These are phyloP conservation scores for Pseudozyma sp. DNA, from an alignment of 1,284 basidiomycete genomes.

Conservation along the genomic window DNA sequence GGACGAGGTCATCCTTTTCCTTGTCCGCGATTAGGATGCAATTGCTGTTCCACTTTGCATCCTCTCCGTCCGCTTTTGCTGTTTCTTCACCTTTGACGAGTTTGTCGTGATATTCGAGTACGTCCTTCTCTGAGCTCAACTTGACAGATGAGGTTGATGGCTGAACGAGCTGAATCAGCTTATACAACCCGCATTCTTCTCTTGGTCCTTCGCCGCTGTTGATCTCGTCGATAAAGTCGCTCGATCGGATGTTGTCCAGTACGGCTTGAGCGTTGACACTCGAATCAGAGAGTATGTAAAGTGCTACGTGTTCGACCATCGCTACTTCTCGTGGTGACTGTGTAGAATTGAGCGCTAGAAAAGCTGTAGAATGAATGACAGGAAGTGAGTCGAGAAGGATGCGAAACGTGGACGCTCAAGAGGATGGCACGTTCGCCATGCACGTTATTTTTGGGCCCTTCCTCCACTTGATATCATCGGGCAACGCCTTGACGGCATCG, in stretches of 20 bases:
- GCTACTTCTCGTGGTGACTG: neutral
- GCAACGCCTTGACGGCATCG: too few species aligned
- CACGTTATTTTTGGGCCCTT: too few species aligned
- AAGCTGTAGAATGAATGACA: neutral
- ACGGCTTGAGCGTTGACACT: conserved; percentile 20
- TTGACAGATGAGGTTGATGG: conserved; percentile 13
- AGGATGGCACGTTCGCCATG: too few species aligned
- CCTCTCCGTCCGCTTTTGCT: conserved; percentile 16
- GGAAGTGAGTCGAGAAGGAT: conserved; percentile 1
- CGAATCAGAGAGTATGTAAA: conserved; percentile 42
- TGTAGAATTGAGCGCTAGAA: neutral
- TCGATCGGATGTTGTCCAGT: conserved; percentile 47
- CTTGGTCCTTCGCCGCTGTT: conserved; percentile 53
- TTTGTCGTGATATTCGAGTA: conserved; percentile 29
- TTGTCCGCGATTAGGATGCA: conserved; percentile 43
- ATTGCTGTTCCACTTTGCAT: conserved; percentile 28
- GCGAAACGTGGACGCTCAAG: too few species aligned
- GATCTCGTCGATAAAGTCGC: conserved; percentile 57
- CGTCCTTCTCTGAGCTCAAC: conserved; percentile 19
- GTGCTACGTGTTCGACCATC: conserved; percentile 46
- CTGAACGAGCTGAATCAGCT: conserved; percentile 42
- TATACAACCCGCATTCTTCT: conserved; percentile 52
- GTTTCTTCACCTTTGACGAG: conserved; percentile 25
- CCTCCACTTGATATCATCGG: too few species aligned
- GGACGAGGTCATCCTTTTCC: conserved; percentile 19